Evolutionary conservation across 2,329 filamentous ascomycete species (phyloP).

Genomic region (Trichoderma citrinoviride): DNA sequence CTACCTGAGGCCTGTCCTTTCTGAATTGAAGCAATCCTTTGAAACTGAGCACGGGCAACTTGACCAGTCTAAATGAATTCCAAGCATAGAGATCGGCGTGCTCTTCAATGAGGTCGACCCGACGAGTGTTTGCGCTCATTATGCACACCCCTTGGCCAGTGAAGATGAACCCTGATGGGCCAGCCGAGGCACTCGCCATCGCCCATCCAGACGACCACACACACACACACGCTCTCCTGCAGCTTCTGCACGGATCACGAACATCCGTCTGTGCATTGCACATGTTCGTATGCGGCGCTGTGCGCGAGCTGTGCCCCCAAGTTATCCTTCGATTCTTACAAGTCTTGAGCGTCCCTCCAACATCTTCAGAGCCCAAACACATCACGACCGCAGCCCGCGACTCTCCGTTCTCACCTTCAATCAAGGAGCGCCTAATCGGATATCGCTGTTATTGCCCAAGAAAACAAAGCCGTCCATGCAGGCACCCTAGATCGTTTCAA

Average conservation of each 20-base stretch:
- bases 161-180: neutral
- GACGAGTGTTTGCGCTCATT: no score
- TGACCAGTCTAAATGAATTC: no score
- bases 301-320: neutral
- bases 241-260: neutral
- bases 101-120: no score
- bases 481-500: neutral
- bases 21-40: no score
- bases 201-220: neutral
- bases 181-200: neutral
- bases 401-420: neutral
- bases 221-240: neutral
- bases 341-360: neutral
- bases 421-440: constrained; percentile 1
- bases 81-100: no score
- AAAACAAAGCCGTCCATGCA: neutral
- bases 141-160: no score
- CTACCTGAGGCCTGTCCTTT: no score
- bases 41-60: no score
- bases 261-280: neutral
- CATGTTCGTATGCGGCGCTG: neutral
- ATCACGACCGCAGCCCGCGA: neutral
- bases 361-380: neutral
- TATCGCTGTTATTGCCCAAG: neutral
- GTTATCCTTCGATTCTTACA: neutral